Evolutionary conservation across 148 eudicot genomes (phyloP).

Genomic region (Rhododendron kiyosumense): DNA sequence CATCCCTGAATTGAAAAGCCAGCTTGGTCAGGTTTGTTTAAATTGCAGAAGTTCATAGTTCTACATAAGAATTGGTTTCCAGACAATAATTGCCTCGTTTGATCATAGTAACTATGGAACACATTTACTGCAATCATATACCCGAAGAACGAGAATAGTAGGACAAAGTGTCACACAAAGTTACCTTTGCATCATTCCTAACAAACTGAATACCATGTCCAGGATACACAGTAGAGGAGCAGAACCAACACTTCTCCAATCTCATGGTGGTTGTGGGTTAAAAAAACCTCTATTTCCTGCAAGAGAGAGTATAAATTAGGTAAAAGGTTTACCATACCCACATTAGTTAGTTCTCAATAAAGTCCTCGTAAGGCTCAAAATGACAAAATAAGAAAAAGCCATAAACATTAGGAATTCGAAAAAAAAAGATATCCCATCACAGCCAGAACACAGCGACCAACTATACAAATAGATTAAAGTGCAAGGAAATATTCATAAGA

Average conservation of each 20-base stretch:
- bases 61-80: background rate
- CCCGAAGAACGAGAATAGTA: background rate
- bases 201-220: conserved; percentile 92
- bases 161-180: background rate
- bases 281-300: conserved; percentile 21
- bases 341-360: background rate
- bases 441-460: background rate
- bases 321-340: background rate
- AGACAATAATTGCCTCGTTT: background rate
- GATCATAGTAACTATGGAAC: background rate
- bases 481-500: background rate
- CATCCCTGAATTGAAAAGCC: background rate
- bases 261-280: conserved; percentile 41
- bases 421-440: background rate
- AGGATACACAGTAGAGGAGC: conserved; percentile 82
- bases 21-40: background rate
- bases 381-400: background rate
- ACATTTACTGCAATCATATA: background rate
- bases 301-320: background rate
- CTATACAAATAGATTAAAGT: background rate
- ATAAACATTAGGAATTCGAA: background rate
- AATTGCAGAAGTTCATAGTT: background rate
- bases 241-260: conserved; percentile 93
- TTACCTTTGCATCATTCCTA: conserved; percentile 88
- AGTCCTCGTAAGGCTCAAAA: background rate